Evolutionary conservation across 2,329 filamentous ascomycete genomes (phyloP), one percentile per base, ranked within the genome.

Genomic region (Furcasterigmium furcatum): DNA sequence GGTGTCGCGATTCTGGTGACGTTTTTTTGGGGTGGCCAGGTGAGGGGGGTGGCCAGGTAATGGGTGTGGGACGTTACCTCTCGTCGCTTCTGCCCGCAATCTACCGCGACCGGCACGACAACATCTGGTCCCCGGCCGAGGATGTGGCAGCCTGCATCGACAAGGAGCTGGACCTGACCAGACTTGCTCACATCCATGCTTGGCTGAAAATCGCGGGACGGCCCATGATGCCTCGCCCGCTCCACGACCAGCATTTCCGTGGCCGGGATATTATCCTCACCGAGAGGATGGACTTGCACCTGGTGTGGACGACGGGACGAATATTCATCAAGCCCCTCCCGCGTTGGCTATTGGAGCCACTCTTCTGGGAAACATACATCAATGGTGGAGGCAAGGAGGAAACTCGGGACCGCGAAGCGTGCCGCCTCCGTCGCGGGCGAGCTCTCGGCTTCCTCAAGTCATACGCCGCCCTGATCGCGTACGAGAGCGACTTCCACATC

Each of bases 361-460:
- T 10, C 12, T 38, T 38, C 35, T 38, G 35, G 35, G 24, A 19
- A 7, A 32, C 24, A 27, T 27, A 27, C 24, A 7, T 27, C 24
- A 7, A 27, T 7, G 24, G 12, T 12, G n/a, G n/a, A n/a, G 12
- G 24, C 24, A 27, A 12, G 7, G 24, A 27, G 24, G 12, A 27
- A 12, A 27, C 24, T 7, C 7, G 24, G 24, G 7, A 27, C 24
- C 24, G 7, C 12, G 24, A 27, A 7, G 40, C n/a, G 9, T 45
- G 25, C 36, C 9, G 38, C 14, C 38, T 6, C 35, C 25, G 32
- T 18, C 43, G 19, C 16, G 12, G 21, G 43, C 16, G 55, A 32
- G 67, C 67, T 1, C 58, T 66, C 16, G 67, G 70, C 12, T 65
- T 72, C 39, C 53, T 73, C 1, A 62, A 59, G 46, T 64, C 64